A percentile compares a stretch with the other conserved stretches of the same genome.
These are phyloP conservation scores for Fraxinus nigra DNA, from an alignment of 305 asterid species.

Conservation along the genomic window DNA sequence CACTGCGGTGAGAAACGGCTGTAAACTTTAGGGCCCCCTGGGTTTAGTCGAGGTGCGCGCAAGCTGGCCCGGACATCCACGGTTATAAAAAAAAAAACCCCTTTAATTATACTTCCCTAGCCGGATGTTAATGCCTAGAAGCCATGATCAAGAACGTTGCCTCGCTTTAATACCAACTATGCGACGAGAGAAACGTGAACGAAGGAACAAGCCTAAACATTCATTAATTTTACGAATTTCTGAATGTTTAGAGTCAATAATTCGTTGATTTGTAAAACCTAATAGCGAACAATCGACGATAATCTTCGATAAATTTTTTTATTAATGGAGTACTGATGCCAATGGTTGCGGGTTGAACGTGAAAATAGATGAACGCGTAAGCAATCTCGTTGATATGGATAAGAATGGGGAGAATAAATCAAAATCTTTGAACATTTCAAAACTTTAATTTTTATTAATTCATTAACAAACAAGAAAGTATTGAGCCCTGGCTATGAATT, in stretches of 20 bases:
- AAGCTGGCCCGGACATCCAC: no score
- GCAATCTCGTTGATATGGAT: background rate
- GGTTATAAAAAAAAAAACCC: no score
- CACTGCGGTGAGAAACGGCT: no score
- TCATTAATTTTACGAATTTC: background rate
- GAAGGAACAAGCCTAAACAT: background rate
- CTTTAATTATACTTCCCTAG: background rate
- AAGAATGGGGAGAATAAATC: background rate
- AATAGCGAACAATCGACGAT: background rate
- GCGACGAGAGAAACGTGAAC: background rate
- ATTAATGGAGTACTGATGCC: background rate
- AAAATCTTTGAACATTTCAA: background rate
- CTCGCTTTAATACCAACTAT: background rate
- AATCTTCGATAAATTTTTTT: background rate
- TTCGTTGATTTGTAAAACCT: background rate
- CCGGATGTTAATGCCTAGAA: background rate
- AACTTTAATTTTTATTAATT: background rate
- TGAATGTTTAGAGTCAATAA: background rate
- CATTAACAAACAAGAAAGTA: background rate
- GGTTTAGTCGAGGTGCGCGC: no score
- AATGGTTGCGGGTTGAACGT: background rate
- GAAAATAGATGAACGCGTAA: background rate
- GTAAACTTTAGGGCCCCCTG: no score
- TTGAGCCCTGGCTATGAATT: background rate
- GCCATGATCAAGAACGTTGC: background rate